Percentiles rank a stretch among this genome's conserved stretches.
These are phyloP conservation scores for Starmerella ratchasimensis DNA, from an alignment of 805 yeast genomes.

Conservation along the genomic window DNA sequence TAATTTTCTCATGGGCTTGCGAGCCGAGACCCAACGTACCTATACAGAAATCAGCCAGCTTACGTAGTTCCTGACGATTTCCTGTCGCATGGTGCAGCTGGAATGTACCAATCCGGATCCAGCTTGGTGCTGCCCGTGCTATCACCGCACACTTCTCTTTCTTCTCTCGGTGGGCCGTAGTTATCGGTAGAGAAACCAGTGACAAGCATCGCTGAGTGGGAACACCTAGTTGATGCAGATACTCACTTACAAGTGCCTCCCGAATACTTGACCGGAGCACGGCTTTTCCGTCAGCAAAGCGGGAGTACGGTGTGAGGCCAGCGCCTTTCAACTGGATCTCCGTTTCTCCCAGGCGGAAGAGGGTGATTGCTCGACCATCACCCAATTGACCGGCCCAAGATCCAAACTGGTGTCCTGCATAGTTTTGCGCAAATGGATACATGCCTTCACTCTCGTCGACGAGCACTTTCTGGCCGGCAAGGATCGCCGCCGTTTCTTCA, in stretches of 20 bases:
- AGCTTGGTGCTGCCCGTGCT: conserved; percentile 65
- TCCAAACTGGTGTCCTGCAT: conserved; percentile 96
- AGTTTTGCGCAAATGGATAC: conserved; percentile 78
- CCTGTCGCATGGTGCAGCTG: conserved; percentile 67
- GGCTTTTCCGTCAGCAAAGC: conserved; percentile 96
- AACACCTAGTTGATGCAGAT: conserved; percentile 63
- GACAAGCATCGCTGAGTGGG: conserved; percentile 80
- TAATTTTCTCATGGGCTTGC: too few species aligned
- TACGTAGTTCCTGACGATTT: conserved; percentile 47
- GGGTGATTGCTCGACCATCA: conserved; percentile 78
- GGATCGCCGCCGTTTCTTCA: conserved; percentile 32
- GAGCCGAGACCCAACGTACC: conserved; percentile 21
- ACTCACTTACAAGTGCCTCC: conserved; percentile 76
- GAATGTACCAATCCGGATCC: conserved; percentile 83
- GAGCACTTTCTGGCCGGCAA: conserved; percentile 42
- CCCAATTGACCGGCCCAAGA: conserved; percentile 94
- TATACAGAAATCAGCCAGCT: conserved; percentile 60
- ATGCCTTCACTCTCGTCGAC: conserved; percentile 30
- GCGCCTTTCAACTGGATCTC: conserved; percentile 84
- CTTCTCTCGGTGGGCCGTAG: conserved; percentile 57
- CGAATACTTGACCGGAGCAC: conserved; percentile 76
- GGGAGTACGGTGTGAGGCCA: conserved; percentile 79
- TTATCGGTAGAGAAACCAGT: conserved; percentile 55
- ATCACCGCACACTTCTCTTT: conserved; percentile 78
- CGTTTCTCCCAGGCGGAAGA: conserved; percentile 53